Evolutionary conservation across 1,284 basidiomycete genomes (phyloP).

Genomic region (Irpex sp.): DNA sequence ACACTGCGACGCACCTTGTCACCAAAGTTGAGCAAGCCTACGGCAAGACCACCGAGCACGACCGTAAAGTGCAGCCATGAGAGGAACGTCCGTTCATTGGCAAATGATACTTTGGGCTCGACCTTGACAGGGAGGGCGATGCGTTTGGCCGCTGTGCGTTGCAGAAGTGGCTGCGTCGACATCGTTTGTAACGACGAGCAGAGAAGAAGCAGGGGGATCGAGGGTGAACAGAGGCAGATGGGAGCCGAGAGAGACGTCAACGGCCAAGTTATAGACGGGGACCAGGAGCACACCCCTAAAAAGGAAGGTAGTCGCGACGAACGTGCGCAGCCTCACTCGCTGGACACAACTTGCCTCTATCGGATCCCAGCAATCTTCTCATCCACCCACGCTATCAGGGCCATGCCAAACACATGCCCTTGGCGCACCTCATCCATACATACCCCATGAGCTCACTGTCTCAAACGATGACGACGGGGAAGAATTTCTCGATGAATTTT

Average conservation of each 20-base stretch:
- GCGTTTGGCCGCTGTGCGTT: constrained; percentile 92
- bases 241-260: constrained; percentile 4
- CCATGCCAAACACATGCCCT: background rate
- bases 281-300: constrained; percentile 15
- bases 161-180: constrained; percentile 98
- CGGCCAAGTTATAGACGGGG: constrained; percentile 9
- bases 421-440: background rate
- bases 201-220: constrained; percentile 8
- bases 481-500: background rate
- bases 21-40: constrained; percentile 97
- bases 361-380: background rate
- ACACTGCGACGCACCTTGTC: constrained; percentile 65
- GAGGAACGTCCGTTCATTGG: constrained; percentile 92
- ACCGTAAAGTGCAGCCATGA: constrained; percentile 97
- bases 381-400: background rate
- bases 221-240: constrained; percentile 6
- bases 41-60: constrained; percentile 88
- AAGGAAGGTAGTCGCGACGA: constrained; percentile 24
- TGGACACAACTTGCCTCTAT: background rate
- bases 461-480: background rate
- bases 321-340: constrained; percentile 29
- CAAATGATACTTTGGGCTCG: constrained; percentile 94
- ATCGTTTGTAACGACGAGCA: constrained; percentile 39
- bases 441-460: background rate
- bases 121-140: constrained; percentile 94